Evolutionary conservation across 208 protist genomes (phyloP).

Genomic region (Acanthamoeba lenticulata): DNA sequence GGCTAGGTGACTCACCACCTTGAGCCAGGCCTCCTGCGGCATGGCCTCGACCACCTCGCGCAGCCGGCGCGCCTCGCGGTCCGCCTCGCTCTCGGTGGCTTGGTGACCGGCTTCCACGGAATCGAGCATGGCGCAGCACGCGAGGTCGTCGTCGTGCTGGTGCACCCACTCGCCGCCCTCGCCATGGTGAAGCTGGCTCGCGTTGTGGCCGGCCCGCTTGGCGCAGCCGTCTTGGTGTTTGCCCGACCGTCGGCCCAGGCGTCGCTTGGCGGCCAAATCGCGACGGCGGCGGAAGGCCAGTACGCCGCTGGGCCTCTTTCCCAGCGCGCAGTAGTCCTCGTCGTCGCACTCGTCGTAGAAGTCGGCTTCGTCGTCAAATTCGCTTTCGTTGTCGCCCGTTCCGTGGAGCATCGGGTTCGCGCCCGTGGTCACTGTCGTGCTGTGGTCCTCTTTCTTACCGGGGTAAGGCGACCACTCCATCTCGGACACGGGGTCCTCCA

Average conservation of each 20-base stretch:
- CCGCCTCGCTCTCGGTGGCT: not conserved
- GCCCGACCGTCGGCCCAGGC: not conserved
- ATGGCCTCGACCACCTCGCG: not conserved
- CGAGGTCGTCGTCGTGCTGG: not conserved
- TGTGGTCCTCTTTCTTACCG: not conserved
- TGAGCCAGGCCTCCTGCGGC: constrained; percentile 42
- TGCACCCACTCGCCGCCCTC: not conserved
- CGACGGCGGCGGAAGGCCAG: not conserved
- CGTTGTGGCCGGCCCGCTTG: no score
- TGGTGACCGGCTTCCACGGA: not conserved
- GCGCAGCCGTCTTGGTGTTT: not conserved
- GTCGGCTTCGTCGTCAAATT: not conserved
- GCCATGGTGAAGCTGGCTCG: no score
- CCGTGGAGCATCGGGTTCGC: not conserved
- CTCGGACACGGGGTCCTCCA: constrained; percentile 23
- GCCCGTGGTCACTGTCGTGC: not conserved
- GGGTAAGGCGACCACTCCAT: not conserved
- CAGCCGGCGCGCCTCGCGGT: not conserved
- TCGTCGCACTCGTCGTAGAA: not conserved
- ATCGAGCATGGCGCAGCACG: not conserved
- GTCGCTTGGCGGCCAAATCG: not conserved
- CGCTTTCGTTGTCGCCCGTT: constrained; percentile 10
- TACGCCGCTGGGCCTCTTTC: not conserved
- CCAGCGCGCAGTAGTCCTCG: not conserved
- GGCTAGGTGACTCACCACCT: not conserved